These are phyloP conservation scores for Coemansia asiatica DNA, from an alignment of 192 early-diverging fungal genomes.

Conservation along the genomic window DNA sequence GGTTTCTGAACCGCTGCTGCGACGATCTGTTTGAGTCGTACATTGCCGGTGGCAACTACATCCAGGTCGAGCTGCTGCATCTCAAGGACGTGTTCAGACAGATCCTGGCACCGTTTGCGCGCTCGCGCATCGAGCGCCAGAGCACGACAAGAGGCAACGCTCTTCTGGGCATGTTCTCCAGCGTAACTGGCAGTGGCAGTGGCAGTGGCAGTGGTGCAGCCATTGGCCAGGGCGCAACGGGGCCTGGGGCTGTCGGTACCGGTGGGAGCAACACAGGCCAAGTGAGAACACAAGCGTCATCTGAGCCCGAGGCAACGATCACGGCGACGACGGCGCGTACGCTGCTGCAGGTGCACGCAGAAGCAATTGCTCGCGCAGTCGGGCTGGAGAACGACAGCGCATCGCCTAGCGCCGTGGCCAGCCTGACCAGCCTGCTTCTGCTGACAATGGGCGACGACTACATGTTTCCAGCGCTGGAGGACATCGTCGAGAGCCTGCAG, in stretches of 20 bases:
- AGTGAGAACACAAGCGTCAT: constrained; percentile 5
- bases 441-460: constrained; percentile 81
- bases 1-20: constrained; percentile 82
- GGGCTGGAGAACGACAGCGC: constrained; percentile 69
- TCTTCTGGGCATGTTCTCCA: constrained; percentile 52
- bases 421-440: constrained; percentile 73
- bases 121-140: constrained; percentile 41
- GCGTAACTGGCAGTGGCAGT: constrained; percentile 26
- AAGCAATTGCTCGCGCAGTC: constrained; percentile 75
- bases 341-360: constrained; percentile 71
- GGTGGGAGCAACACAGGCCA: constrained; percentile 1
- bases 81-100: constrained; percentile 66
- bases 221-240: not conserved
- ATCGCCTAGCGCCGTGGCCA: constrained; percentile 63
- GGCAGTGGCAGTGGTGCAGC: not conserved
- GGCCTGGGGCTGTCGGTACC: not conserved
- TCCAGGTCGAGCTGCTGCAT: constrained; percentile 73
- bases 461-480: constrained; percentile 80
- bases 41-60: constrained; percentile 83
- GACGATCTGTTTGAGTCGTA: constrained; percentile 96
- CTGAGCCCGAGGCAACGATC: constrained; percentile 8
- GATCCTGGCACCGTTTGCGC: constrained; percentile 54
- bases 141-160: constrained; percentile 41
- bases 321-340: constrained; percentile 27
- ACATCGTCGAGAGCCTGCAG: constrained; percentile 48